A percentile compares a stretch with the other conserved stretches of the same genome.
Conservation (phyloP, 148 eudicot species). For the Euryodendron excelsum region DNA sequence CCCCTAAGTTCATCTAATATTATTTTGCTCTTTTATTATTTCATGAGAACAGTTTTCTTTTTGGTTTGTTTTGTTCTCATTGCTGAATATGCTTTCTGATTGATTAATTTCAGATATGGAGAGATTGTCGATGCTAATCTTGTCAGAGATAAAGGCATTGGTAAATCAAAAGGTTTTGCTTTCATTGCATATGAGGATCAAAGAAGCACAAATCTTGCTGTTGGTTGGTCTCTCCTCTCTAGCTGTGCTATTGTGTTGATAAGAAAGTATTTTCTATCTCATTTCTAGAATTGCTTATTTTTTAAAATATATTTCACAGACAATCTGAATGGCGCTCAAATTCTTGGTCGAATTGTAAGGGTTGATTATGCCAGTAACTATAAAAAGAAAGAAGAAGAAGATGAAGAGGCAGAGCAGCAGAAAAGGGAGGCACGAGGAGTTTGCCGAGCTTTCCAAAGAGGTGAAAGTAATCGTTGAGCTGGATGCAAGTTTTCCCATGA, state of each 20-base stretch:
- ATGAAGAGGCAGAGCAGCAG: conserved; percentile 70
- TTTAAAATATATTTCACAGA: conserved; percentile 35
- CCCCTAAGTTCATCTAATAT: background rate
- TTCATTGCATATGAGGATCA: too few species aligned
- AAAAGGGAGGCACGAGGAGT: conserved; percentile 95
- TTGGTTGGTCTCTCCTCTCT: conserved; percentile 47
- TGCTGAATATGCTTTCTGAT: background rate
- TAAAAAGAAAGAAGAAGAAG: conserved; percentile 94
- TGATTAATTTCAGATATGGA: conserved; percentile 55
- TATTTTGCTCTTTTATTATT: background rate
- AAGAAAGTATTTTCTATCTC: too few species aligned
- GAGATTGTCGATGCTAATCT: conserved; percentile 95
- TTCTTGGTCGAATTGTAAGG: conserved; percentile 76
- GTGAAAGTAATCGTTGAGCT: conserved; percentile 81
- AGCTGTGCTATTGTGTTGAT: background rate
- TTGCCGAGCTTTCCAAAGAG: conserved; percentile 89
- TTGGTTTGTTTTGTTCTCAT: background rate
- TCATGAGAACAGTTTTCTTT: too few species aligned
- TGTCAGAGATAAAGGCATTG: too few species aligned
- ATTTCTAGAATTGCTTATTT: background rate
- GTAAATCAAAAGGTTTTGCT: too few species aligned
- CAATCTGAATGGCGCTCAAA: conserved; percentile 84
- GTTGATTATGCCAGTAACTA: conserved; percentile 85
- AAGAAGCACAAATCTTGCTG: too few species aligned
- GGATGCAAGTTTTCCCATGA: conserved; percentile 91